Base-by-base conservation (phyloP, 83 land plant genomes). In the Picea abies region DNA sequence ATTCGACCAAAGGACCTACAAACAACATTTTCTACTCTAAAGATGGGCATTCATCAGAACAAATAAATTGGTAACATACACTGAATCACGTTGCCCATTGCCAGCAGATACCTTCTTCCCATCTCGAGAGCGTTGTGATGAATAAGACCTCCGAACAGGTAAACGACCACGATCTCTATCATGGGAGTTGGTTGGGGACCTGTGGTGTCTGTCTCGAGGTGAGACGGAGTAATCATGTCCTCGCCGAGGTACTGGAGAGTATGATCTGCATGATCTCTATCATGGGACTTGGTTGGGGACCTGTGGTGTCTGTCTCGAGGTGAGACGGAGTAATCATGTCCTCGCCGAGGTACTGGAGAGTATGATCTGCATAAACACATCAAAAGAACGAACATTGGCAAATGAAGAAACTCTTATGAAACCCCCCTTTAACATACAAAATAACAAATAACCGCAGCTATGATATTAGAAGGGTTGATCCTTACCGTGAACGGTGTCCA, bases 401-500 rank as follows among this genome's bases (percentile, higher is more conserved):
- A 73, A 37, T 11, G 58, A 75, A 47, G 14, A 47, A 22, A 75
- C 23, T 14, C 23, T 10, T 75, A 22, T 17, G 41, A 56, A 56
- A 56, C 22, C 52, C n/a, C 23, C n/a, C 20, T 56, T 56, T 56
- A 56, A 56, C 15, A 56, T 56, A 2, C 60, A 56, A 56, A 56
- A 56, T 56, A 12, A 56, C 47, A 44, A 44, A 44, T 44, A 56
- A 56, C 14, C 12, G 14, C 60, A 56, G 12, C 14, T 14, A 2
- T 56, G 60, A 56, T 56, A 69, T 70, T 39, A 70, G 20, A 35
- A 32, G 47, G 7, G 19, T 17, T 37, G 22, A 37, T 16, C 22
- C 78, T 75, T 49, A 75, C 78, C 78, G 47, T 22, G 78, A 75
- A 47, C 49, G 78, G 29, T 47, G 78, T 75, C 78, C 78, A 39